These are phyloP conservation scores for Fusarium sp. DNA, from an alignment of 2,329 filamentous ascomycete genomes.

Conservation along the genomic window DNA sequence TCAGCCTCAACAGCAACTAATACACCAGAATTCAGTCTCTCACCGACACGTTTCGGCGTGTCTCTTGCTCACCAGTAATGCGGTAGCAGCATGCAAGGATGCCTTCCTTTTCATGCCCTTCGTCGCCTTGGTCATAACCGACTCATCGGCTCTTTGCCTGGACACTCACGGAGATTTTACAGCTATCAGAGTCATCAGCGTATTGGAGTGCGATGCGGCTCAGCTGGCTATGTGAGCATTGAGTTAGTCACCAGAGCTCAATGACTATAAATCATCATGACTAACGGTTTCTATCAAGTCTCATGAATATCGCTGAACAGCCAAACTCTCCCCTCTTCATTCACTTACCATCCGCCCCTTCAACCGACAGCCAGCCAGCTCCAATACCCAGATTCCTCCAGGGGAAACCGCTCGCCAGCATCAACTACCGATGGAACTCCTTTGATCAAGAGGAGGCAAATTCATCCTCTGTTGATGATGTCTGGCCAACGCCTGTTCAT, in stretches of 20 bases:
- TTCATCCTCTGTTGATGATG: slow-evolving; percentile 42
- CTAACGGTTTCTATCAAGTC: slow-evolving; percentile 52
- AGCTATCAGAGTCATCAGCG: slow-evolving; percentile 52
- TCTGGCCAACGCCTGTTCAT: slow-evolving; percentile 69
- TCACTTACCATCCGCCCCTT: slow-evolving; percentile 65
- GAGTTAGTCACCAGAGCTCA: slow-evolving; percentile 59
- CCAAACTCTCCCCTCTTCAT: slow-evolving; percentile 62
- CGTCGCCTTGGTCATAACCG: slow-evolving; percentile 30
- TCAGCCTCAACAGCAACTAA: not conserved
- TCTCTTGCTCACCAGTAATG: slow-evolving; percentile 23
- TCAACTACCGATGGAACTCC: slow-evolving; percentile 70
- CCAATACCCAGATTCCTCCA: slow-evolving; percentile 57
- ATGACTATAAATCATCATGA: not conserved
- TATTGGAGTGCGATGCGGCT: slow-evolving; percentile 61
- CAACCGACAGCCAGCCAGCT: slow-evolving; percentile 40
- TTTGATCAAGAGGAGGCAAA: slow-evolving; percentile 27
- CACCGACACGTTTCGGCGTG: not conserved
- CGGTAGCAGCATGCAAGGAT: slow-evolving; percentile 42
- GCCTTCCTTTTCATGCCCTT: slow-evolving; percentile 27
- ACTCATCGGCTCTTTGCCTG: not conserved
- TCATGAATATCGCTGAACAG: slow-evolving; percentile 60
- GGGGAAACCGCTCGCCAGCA: slow-evolving; percentile 61
- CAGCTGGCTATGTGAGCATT: slow-evolving; percentile 62
- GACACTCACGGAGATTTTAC: slow-evolving; percentile 26
- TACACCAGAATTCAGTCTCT: not conserved